A percentile compares a stretch with the other conserved stretches of the same genome.
phyloP scores from a whole-genome alignment of 192 early-diverging fungal genomes.

The Coemansia sp. region DNA sequence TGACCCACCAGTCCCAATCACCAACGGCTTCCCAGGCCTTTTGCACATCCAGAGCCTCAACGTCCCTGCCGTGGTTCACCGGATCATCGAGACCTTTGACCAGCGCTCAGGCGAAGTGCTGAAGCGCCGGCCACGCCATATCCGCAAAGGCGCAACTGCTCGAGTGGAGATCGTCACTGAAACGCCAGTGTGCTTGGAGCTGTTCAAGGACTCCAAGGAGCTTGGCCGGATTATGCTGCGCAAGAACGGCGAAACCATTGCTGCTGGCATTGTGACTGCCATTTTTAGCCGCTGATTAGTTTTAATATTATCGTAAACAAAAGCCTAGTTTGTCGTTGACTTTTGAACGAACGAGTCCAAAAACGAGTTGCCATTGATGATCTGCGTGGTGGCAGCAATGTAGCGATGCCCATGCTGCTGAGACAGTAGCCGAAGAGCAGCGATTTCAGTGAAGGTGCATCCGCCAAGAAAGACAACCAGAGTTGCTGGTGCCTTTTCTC shows the following conservation, averaged over 20 bases:
- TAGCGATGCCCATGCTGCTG: slow-evolving; percentile 80
- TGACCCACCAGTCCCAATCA: slow-evolving; percentile 90
- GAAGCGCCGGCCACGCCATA: slow-evolving; percentile 78
- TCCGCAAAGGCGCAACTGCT: slow-evolving; percentile 65
- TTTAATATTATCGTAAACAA: background rate
- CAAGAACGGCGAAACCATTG: slow-evolving; percentile 80
- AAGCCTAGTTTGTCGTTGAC: background rate
- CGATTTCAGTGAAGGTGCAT: slow-evolving; percentile 90
- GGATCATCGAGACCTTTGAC: slow-evolving; percentile 77
- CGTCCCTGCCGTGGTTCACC: slow-evolving; percentile 74
- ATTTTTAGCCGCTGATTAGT: slow-evolving; percentile 35
- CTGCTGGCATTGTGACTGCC: slow-evolving; percentile 77
- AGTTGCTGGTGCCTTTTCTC: slow-evolving; percentile 65
- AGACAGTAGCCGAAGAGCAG: slow-evolving; percentile 86
- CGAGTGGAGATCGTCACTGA: slow-evolving; percentile 78
- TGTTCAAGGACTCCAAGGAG: slow-evolving; percentile 82
- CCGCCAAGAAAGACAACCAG: slow-evolving; percentile 94
- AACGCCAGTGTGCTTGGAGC: slow-evolving; percentile 80
- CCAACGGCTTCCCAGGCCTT: slow-evolving; percentile 84
- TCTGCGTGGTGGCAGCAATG: slow-evolving; percentile 84
- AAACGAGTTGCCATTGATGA: slow-evolving; percentile 82
- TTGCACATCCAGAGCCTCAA: slow-evolving; percentile 83
- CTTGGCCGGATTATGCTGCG: slow-evolving; percentile 88
- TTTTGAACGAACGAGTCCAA: slow-evolving; percentile 59
- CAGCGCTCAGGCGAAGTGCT: slow-evolving; percentile 80